Evolutionary conservation across 495 filamentous ascomycete species (phyloP).

Genomic region (Hypoxylon cercidicola): DNA sequence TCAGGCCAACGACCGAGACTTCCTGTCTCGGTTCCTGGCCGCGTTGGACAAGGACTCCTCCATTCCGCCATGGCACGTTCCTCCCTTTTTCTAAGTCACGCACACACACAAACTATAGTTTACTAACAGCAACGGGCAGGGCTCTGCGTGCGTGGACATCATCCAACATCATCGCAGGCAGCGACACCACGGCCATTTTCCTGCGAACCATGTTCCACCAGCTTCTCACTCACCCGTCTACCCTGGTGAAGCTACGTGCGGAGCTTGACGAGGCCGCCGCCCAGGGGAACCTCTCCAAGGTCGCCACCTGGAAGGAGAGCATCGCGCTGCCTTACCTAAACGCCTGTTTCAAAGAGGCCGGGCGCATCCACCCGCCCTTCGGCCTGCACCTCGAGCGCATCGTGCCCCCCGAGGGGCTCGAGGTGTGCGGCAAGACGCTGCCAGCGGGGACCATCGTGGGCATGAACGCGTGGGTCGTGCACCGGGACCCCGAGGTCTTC

Average conservation of each 20-base stretch:
- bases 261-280: conserved; percentile 32
- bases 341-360: conserved; percentile 67
- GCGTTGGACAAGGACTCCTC: conserved; percentile 36
- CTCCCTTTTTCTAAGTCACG: too few relatives aligned
- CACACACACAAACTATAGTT: background rate
- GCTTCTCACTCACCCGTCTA: conserved; percentile 46
- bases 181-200: conserved; percentile 56
- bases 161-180: conserved; percentile 59
- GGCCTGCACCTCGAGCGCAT: conserved; percentile 66
- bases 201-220: conserved; percentile 51
- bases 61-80: conserved; percentile 40
- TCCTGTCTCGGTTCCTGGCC: conserved; percentile 17
- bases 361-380: conserved; percentile 66
- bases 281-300: conserved; percentile 20
- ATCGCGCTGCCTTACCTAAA: conserved; percentile 64
- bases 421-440: conserved; percentile 62
- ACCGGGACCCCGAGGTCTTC: conserved; percentile 57
- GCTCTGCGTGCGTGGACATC: conserved; percentile 41
- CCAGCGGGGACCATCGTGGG: conserved; percentile 57
- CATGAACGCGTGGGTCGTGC: conserved; percentile 49
- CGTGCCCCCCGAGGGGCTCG: conserved; percentile 63
- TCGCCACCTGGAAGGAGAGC: conserved; percentile 34
- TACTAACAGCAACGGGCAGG: conserved; percentile 10
- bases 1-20: conserved; percentile 17
- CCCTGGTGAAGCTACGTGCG: conserved; percentile 39